A percentile compares a stretch with the other conserved stretches of the same genome.
phyloP scores from a whole-genome alignment of 306 rosid genomes.

The Albizia julibrissin region DNA sequence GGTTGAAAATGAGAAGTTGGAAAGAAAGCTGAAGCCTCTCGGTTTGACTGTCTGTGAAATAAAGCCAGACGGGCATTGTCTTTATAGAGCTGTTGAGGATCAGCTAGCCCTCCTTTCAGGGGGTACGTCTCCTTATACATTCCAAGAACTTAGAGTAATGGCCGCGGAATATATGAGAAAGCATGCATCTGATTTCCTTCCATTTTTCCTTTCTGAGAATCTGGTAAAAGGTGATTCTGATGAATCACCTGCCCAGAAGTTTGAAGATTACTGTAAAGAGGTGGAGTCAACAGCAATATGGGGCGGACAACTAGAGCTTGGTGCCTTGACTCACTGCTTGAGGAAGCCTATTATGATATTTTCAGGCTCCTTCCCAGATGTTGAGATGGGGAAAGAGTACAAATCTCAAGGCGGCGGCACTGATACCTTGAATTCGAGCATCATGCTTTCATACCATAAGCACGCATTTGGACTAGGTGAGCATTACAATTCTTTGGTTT shows the following conservation, averaged over 20 bases:
- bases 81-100: conserved; percentile 85
- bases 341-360: conserved; percentile 77
- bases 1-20: conserved; percentile 77
- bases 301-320: conserved; percentile 98
- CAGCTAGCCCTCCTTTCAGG: conserved; percentile 62
- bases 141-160: conserved; percentile 80
- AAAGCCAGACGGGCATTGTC: conserved; percentile 97
- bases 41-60: conserved; percentile 72
- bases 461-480: conserved; percentile 96
- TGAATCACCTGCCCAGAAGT: conserved; percentile 54
- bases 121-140: conserved; percentile 65
- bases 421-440: conserved; percentile 46
- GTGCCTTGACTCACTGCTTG: conserved; percentile 84
- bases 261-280: conserved; percentile 82
- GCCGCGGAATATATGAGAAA: conserved; percentile 81
- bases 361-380: conserved; percentile 97
- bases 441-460: conserved; percentile 86
- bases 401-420: conserved; percentile 40
- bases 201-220: conserved; percentile 78
- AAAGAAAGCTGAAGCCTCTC: conserved; percentile 75
- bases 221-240: conserved; percentile 50
- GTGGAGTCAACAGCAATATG: conserved; percentile 90
- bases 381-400: conserved; percentile 98
- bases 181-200: conserved; percentile 66
- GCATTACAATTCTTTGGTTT: conserved; percentile 88